Percentiles rank a stretch among this genome's conserved stretches.
Evolutionary conservation across 768 basidiomycete species (phyloP).

Genomic region (Lyophyllum semitale): DNA sequence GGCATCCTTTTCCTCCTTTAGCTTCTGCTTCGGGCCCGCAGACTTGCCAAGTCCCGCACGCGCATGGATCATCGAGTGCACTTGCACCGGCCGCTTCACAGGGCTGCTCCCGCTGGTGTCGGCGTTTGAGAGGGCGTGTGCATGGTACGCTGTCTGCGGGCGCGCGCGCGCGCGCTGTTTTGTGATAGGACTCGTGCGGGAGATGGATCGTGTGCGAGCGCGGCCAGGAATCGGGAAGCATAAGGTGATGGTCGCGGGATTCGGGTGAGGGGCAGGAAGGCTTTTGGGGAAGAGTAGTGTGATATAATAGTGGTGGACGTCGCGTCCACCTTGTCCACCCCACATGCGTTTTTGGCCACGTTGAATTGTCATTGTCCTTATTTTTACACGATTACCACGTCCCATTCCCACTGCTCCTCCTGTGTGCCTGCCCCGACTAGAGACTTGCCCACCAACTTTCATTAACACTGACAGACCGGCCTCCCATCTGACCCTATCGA

Average conservation of each 20-base stretch:
- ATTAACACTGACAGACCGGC: too few relatives aligned
- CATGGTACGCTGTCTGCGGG: constrained; percentile 29
- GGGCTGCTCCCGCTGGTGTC: constrained; percentile 11
- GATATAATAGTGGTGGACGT: too few relatives aligned
- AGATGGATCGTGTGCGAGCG: constrained; percentile 23
- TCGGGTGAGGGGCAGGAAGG: constrained; percentile 12
- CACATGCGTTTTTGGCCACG: too few relatives aligned
- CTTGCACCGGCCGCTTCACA: neutral
- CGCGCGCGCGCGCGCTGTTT: constrained; percentile 16
- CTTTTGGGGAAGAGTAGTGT: constrained; percentile 14
- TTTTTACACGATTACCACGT: too few relatives aligned
- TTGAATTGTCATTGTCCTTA: too few relatives aligned
- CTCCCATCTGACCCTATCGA: too few relatives aligned
- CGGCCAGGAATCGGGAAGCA: constrained; percentile 22
- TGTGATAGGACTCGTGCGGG: constrained; percentile 15
- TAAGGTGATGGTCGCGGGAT: constrained; percentile 13
- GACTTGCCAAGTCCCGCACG: neutral
- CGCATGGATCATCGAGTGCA: constrained; percentile 6
- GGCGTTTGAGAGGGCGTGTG: constrained; percentile 27
- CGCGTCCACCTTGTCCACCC: too few relatives aligned
- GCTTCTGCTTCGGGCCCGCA: neutral
- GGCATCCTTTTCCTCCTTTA: neutral
- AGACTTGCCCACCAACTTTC: too few relatives aligned
- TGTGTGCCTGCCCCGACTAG: too few relatives aligned
- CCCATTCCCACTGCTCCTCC: too few relatives aligned